phyloP scores from a whole-genome alignment of 1,284 basidiomycete genomes.

The Mycena sp. region DNA sequence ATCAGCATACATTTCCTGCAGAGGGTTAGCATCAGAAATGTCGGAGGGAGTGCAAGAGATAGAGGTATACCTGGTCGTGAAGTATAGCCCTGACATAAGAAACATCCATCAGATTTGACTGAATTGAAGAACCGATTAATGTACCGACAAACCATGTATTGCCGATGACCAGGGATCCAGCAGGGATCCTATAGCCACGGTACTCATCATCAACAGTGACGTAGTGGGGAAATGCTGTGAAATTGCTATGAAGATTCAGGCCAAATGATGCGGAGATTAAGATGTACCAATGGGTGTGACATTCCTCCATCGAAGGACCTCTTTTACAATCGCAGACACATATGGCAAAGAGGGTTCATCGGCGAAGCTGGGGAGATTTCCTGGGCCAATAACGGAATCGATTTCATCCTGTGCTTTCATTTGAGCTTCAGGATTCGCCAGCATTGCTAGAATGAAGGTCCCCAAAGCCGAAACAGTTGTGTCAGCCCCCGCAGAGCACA shows the following conservation, averaged over 20 bases:
- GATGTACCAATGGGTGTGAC: slow-evolving; percentile 1
- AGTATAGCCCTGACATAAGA: neutral
- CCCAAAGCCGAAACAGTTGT: slow-evolving; percentile 12
- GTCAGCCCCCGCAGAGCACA: slow-evolving; percentile 4
- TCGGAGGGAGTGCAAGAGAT: neutral
- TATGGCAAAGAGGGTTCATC: slow-evolving; percentile 28
- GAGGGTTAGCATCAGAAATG: neutral
- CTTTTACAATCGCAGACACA: slow-evolving; percentile 35
- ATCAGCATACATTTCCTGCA: slow-evolving; percentile 5
- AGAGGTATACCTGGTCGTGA: neutral
- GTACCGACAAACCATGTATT: slow-evolving; percentile 1
- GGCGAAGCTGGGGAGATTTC: slow-evolving; percentile 34
- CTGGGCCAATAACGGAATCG: slow-evolving; percentile 32
- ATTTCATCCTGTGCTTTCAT: slow-evolving; percentile 37
- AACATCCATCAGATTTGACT: neutral
- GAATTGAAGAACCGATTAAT: neutral
- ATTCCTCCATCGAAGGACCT: slow-evolving; percentile 34
- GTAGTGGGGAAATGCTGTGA: slow-evolving; percentile 6
- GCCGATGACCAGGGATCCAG: slow-evolving; percentile 3
- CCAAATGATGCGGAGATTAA: neutral
- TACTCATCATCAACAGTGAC: slow-evolving; percentile 7
- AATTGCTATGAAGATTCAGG: neutral
- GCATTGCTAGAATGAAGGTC: slow-evolving; percentile 31
- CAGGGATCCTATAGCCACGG: slow-evolving; percentile 14
- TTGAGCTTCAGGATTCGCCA: slow-evolving; percentile 34